Evolutionary conservation across 176 grass and related monocot species (phyloP), one percentile per base, ranked within the genome.

Genomic region (Bonia amplexicaulis): DNA sequence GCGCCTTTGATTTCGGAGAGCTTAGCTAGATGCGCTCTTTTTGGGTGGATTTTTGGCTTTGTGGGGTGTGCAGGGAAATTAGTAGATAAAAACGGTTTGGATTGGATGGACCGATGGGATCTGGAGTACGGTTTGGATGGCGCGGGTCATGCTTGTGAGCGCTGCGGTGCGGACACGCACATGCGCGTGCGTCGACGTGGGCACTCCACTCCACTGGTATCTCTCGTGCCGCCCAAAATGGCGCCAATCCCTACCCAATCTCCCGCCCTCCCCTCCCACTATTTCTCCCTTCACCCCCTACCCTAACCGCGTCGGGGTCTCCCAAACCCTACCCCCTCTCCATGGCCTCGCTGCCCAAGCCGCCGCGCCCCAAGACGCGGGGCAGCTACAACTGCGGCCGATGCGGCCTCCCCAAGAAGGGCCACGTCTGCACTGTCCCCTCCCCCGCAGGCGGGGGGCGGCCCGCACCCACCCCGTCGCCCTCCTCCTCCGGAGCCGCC

Each of bases 321-420:
- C 73, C 58, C 82, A 83, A 89, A 89, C 71, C 87, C 75, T 81
- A 82, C 68, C 52, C 46, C 39, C 39, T 11, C 2, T 22, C 10
- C 42, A 85, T 79, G 87, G 77, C 76, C 55, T 87, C 92, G 45
- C 35, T 31, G 84, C 85, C 73, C 64, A 82, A 26, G 57, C 82
- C 66, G 73, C 68, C 68, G 71, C 79, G 77, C 23, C 86, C 86
- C 80, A 96, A 96, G 88, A 86, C 87, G 75, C 93, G 93, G 33
- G 96, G 96, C 69, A 99, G 82, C 91, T 99, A 99, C 84, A 99
- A 96, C 81, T 99, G 96, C 69, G 96, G 96, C 73, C 81, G 93
- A 0, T 99, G 96, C 62, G 96, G 96, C 44, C 88, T 90, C 39
- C 96, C 96, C 66, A 99, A 99, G 86, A 95, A 92, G 85, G 96